Percentiles rank a stretch among this genome's conserved stretches.
Evolutionary conservation across 306 rosid genomes (phyloP).

Genomic region (Urtica urens): DNA sequence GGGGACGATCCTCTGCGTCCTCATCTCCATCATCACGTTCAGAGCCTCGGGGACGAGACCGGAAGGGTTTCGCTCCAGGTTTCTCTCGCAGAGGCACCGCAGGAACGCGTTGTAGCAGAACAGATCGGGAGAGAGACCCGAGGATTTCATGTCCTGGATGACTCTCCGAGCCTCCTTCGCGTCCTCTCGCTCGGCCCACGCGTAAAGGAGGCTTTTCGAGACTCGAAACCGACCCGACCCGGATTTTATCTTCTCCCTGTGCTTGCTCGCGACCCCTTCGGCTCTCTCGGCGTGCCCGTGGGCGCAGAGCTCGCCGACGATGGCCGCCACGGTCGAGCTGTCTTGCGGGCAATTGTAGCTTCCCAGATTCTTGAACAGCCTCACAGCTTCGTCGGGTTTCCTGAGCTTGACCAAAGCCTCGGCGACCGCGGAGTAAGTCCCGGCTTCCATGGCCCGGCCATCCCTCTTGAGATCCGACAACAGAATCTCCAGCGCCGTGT

Average conservation of each 20-base stretch:
- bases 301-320: constrained; percentile 53
- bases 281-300: constrained; percentile 76
- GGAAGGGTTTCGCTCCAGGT: constrained; percentile 56
- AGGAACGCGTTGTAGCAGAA: constrained; percentile 63
- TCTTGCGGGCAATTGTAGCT: constrained; percentile 48
- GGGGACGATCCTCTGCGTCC: constrained; percentile 37
- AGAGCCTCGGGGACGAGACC: constrained; percentile 78
- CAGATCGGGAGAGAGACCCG: constrained; percentile 49
- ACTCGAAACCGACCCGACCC: constrained; percentile 31
- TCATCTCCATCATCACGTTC: constrained; percentile 84
- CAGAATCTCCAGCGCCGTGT: constrained; percentile 50
- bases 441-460: constrained; percentile 50
- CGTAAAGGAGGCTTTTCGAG: constrained; percentile 60
- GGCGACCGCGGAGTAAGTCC: constrained; percentile 47
- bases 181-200: constrained; percentile 71
- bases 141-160: constrained; percentile 62
- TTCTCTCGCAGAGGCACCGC: constrained; percentile 59
- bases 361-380: constrained; percentile 70
- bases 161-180: constrained; percentile 75
- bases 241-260: constrained; percentile 55
- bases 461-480: constrained; percentile 53
- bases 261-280: constrained; percentile 69
- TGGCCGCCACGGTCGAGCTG: constrained; percentile 49
- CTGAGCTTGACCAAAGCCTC: constrained; percentile 51
- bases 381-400: constrained; percentile 68